Base-by-base conservation (phyloP, 2,329 filamentous ascomycete genomes). In the Ustilaginoidea virens region DNA sequence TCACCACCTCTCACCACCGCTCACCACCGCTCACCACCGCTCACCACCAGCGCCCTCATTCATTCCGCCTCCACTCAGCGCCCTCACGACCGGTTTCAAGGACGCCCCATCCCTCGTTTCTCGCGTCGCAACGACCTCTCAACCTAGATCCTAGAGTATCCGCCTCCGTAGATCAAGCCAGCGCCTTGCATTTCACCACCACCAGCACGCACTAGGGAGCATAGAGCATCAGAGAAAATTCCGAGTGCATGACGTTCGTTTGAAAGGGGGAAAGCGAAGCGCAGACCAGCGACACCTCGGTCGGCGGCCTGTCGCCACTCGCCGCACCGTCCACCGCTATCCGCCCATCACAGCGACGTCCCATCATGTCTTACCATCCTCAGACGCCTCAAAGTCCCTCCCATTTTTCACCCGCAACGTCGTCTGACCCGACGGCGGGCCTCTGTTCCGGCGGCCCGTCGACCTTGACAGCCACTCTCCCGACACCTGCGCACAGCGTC, bases 341-440 rank as follows among this genome's bases (percentile, higher is more conserved):
- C 7, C 10, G 11, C 37, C 44, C 38, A 27, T 36, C 40, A 36
- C 42, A 42, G 49, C 50, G 45, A 52, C 48, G 41, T 9, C 11
- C 52, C 57, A 66, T 52, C 52, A 75, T 75, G 69, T 71, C 68
- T 56, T 73, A 69, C 61, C 69, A 74, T 51, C 71, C 71, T 43
- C 69, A 69, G 45, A 76, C 71, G 42, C 72, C 72, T 48, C 70
- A 75, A 60, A 76, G 71, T 50, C 71, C 71, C 47, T 73, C 68
- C 47, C 66, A 72, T 48, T 59, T 63, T 46, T 72, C 66, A 39
- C 64, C 66, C 38, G 63, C 57, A 42, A 65, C 60, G 40, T 60
- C 58, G 36, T 63, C 58, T 47, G 66, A 68, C 43, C 55, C 53
- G 40, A 55, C 52, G 42, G 57, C 56, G 33, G 67, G 61, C 55